Evolutionary conservation across 2,329 filamentous ascomycete species (phyloP), one percentile per base, ranked within the genome.

Genomic region (Exophiala sp.): DNA sequence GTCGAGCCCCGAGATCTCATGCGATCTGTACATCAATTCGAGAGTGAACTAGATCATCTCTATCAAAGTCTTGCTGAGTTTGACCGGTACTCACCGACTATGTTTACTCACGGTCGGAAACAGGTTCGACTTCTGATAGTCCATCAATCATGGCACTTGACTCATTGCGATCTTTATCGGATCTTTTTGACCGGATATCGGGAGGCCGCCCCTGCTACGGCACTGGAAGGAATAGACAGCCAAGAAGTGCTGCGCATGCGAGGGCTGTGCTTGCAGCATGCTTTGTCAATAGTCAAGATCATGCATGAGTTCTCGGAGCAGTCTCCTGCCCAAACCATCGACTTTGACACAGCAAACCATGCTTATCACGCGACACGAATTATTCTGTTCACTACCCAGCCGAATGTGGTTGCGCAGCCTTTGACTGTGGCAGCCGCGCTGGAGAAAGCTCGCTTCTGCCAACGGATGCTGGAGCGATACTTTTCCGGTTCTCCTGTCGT

Each of bases 71-170:
- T 55, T 21, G 48, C 44, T 23, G 52, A 55, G 5, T 45, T 47
- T 5, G 44, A 55, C 27, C 39, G 34, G 18, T 51, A 55, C 35
- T 47, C 45, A 2, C 19, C 52, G 11, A 42, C 34, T 10, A 50
- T 51, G 6, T 55, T 55, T 43, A 45, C 40, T 22, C 45, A 51
- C 16, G 47, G 42, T 29, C 30, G 30, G 45, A 37, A 45, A 37
- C 52, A 49, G 18, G 48, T 43, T n/a, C 48, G 52, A 19, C 45
- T 51, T 22, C 52, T 54, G 6, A 48, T 57, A 41, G 43, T 57
- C 23, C 55, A 57, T 34, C 43, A 55, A 6, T 55, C 47, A n/a
- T 57, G 52, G 51, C 55, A 50, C 43, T 52, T 54, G 27, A 41
- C 48, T 2, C 53, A 55, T 32, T 55, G 51, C 43, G 55, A 57